A percentile compares a stretch with the other conserved stretches of the same genome.
Conservation (phyloP, 768 basidiomycete species). For the Hericium rajendrae region DNA sequence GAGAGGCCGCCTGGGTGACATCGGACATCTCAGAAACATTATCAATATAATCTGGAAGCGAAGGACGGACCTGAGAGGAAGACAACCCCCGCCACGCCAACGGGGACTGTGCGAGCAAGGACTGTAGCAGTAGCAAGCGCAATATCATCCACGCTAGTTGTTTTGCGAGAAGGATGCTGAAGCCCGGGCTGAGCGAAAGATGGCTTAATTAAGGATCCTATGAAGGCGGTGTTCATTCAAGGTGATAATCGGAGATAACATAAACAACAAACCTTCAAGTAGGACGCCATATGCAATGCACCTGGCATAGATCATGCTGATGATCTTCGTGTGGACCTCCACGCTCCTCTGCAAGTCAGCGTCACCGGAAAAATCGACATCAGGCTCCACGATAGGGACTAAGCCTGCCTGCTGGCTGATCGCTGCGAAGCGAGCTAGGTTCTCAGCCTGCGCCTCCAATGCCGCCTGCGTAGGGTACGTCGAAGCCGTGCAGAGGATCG, state of each 20-base stretch:
- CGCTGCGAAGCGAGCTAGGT: slow-evolving; percentile 37
- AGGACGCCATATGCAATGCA: slow-evolving; percentile 38
- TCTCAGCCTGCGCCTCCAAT: slow-evolving; percentile 38
- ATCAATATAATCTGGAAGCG: not conserved
- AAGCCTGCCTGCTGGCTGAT: slow-evolving; percentile 42
- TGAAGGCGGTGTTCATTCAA: not conserved
- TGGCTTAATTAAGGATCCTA: slow-evolving; percentile 42
- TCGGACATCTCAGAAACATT: not conserved
- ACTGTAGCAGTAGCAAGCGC: slow-evolving; percentile 36
- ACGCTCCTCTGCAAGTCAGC: slow-evolving; percentile 35
- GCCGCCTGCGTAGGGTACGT: slow-evolving; percentile 32
- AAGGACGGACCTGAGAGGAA: slow-evolving; percentile 35
- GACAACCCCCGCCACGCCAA: slow-evolving; percentile 37
- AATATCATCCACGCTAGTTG: slow-evolving; percentile 30
- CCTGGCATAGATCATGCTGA: slow-evolving; percentile 35
- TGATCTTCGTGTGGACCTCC: slow-evolving; percentile 37
- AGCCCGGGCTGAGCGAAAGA: slow-evolving; percentile 43
- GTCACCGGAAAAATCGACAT: slow-evolving; percentile 40
- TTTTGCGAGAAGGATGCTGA: slow-evolving; percentile 29
- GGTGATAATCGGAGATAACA: not conserved
- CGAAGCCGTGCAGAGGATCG: slow-evolving; percentile 34
- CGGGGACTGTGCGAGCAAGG: slow-evolving; percentile 35
- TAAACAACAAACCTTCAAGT: slow-evolving; percentile 30
- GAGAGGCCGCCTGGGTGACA: slow-evolving; percentile 28
- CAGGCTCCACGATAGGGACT: slow-evolving; percentile 45